Evolutionary conservation across 306 rosid genomes (phyloP), one percentile per base, ranked within the genome.

Genomic region (Trifolium pratense): DNA sequence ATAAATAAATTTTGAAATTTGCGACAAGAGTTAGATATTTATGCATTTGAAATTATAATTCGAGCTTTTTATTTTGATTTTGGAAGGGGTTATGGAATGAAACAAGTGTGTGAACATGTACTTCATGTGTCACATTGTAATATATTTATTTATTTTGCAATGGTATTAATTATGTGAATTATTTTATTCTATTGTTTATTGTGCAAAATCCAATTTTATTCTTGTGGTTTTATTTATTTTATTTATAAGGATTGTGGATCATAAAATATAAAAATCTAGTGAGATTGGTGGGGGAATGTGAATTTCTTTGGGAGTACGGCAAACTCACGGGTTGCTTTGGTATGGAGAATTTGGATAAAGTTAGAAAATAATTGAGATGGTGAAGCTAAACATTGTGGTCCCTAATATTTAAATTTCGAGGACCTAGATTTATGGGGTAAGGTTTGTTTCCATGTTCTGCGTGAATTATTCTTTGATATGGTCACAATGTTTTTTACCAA

Each of bases 81-180:
- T 48, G 18, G 53, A 17, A 20, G 15, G 29, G 59, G 9, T n/a
- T 21, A 21, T 21, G 6, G 6, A 43, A 55, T 20, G 29, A 5
- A 9, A n/a, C 43, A 23, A 57, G 59, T 36, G 57, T 51, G 48
- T 25, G 48, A 48, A 81, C 86, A 81, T 84, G 90, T 84, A 7
- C 86, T 83, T 71, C 82, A 78, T 86, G 89, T 86, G 68, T 66
- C 18, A 40, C 31, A 0, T 3, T 77, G 79, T 78, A 80, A n/a
- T 37, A 63, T 72, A 80, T 72, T 66, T 16, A 29, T 59, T 59
- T 29, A 2, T 11, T 25, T 57, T 57, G 4, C 23, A 4, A 21
- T 45, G 4, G 48, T 3, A 0, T 53, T 25, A 70, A 21, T n/a
- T n/a, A n/a, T 65, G 76, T 70, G 21, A 74, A 64, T 78, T 75